These are phyloP conservation scores for Mucor lusitanicus DNA, from an alignment of 371 early-diverging fungal species.

Conservation along the genomic window DNA sequence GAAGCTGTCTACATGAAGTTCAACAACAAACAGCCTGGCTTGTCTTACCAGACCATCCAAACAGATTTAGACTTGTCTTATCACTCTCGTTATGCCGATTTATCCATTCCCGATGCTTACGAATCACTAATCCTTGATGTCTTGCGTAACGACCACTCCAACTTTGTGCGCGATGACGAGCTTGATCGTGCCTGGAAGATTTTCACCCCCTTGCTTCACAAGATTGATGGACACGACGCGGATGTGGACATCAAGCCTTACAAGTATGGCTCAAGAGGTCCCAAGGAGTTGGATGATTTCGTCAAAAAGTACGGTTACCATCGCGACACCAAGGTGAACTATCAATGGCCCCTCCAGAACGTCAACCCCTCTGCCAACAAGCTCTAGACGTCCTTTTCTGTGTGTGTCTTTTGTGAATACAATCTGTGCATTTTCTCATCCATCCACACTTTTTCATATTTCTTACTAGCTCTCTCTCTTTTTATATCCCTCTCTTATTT, in stretches of 20 bases:
- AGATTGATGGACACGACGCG: conserved; percentile 68
- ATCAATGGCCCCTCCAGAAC: conserved; percentile 31
- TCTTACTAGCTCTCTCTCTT: too few species aligned
- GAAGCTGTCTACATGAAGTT: conserved; percentile 98
- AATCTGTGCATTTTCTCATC: background rate
- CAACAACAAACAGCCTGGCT: conserved; percentile 91
- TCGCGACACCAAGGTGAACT: conserved; percentile 18
- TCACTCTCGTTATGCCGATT: conserved; percentile 78
- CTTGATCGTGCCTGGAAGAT: conserved; percentile 96
- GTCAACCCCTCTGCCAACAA: conserved; percentile 26
- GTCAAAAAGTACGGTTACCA: conserved; percentile 66
- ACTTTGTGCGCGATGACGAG: conserved; percentile 97
- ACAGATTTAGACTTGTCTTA: conserved; percentile 94
- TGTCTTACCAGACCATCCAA: conserved; percentile 67
- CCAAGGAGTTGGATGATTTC: conserved; percentile 73
- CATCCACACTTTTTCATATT: background rate
- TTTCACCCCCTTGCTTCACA: conserved; percentile 93
- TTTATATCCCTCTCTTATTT: background rate
- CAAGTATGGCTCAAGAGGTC: conserved; percentile 90
- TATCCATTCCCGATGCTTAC: conserved; percentile 96
- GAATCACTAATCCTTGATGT: conserved; percentile 92
- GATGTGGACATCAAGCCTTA: conserved; percentile 76
- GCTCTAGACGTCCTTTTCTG: conserved; percentile 14
- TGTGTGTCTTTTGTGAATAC: background rate
- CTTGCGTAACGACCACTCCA: conserved; percentile 89